phyloP scores from a whole-genome alignment of 768 basidiomycete genomes.

The Amanita rimosa region DNA sequence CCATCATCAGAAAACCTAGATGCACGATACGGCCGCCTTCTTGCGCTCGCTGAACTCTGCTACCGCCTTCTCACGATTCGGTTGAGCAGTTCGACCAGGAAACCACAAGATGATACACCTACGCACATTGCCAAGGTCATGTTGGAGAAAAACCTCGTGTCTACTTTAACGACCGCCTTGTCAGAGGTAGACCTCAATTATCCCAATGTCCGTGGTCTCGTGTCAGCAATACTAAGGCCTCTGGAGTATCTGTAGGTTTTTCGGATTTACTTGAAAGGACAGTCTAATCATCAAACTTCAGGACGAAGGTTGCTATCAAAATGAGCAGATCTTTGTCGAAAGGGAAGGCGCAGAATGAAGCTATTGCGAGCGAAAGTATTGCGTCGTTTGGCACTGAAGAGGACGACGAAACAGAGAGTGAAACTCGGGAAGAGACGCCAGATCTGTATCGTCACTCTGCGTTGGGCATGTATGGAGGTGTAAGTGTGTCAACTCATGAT shows the following conservation, averaged over 20 bases:
- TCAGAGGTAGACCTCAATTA: slow-evolving; percentile 94
- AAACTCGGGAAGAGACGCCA: slow-evolving; percentile 68
- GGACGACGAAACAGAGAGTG: slow-evolving; percentile 45
- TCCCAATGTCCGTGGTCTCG: slow-evolving; percentile 77
- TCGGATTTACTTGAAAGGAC: neutral
- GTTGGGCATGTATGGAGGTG: slow-evolving; percentile 89
- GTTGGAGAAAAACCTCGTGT: slow-evolving; percentile 96
- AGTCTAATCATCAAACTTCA: slow-evolving; percentile 19
- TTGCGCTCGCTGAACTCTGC: slow-evolving; percentile 80
- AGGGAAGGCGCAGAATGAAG: slow-evolving; percentile 43
- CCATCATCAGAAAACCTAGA: slow-evolving; percentile 49
- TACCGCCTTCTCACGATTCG: slow-evolving; percentile 78
- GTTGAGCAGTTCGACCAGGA: slow-evolving; percentile 47
- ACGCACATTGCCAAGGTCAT: slow-evolving; percentile 95
- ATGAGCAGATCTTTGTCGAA: slow-evolving; percentile 78
- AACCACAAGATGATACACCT: slow-evolving; percentile 60
- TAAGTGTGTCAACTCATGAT: slow-evolving; percentile 28
- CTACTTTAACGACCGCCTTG: slow-evolving; percentile 75
- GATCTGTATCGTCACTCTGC: slow-evolving; percentile 96
- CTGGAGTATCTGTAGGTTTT: slow-evolving; percentile 74
- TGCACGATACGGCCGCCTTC: slow-evolving; percentile 75
- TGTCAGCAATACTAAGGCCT: slow-evolving; percentile 82
- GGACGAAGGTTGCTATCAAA: slow-evolving; percentile 95
- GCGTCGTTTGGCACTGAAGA: slow-evolving; percentile 47
- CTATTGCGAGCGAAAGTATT: slow-evolving; percentile 32